phyloP scores from a whole-genome alignment of 1,139 yeast genomes.

The Hemisphaericaspora lyxosophila region DNA sequence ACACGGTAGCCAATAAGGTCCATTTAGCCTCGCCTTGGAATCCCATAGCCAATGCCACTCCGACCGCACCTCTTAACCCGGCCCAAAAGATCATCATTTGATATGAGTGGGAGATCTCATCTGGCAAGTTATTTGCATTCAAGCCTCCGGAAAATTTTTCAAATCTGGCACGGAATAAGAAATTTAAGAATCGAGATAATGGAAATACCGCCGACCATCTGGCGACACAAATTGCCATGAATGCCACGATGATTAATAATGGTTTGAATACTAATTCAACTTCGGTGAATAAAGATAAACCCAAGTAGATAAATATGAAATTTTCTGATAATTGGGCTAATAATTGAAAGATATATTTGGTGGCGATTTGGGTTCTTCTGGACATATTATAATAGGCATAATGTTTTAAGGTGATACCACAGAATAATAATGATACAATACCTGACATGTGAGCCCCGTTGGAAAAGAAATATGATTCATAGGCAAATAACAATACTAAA shows the following conservation, averaged over 20 bases:
- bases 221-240: conserved; percentile 87
- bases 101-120: conserved; percentile 91
- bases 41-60: conserved; percentile 98
- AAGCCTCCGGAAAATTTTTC: conserved; percentile 35
- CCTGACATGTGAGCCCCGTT: conserved; percentile 99
- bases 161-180: conserved; percentile 62
- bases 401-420: conserved; percentile 95
- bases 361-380: conserved; percentile 92
- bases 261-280: conserved; percentile 96
- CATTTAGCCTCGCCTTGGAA: conserved; percentile 91
- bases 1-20: conserved; percentile 86
- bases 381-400: conserved; percentile 98
- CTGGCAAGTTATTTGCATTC: conserved; percentile 49
- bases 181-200: conserved; percentile 77
- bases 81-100: conserved; percentile 99
- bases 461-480: conserved; percentile 94
- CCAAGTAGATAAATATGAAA: conserved; percentile 92
- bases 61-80: conserved; percentile 97
- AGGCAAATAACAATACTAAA: conserved; percentile 83
- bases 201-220: conserved; percentile 99
- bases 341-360: conserved; percentile 89
- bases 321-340: conserved; percentile 94
- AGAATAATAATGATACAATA: conserved; percentile 88
- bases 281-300: conserved; percentile 91
- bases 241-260: conserved; percentile 82